Conservation (phyloP, 169 alveolate species). For the Cryptosporidium canis region DNA sequence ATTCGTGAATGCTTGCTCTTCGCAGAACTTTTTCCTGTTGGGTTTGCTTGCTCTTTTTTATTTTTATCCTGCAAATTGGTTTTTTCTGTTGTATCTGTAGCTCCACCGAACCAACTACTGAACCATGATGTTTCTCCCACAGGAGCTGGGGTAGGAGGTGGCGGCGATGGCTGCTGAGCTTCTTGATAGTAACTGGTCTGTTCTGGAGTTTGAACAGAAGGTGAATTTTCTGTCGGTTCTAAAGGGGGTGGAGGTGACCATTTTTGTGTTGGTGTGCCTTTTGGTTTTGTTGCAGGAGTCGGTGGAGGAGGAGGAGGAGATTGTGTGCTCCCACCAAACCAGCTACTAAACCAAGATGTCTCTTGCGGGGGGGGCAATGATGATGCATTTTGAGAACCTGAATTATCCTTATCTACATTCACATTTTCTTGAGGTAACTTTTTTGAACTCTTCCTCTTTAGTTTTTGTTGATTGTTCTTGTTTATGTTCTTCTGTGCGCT, state of each 20-base stretch:
- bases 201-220: background rate
- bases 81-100: background rate
- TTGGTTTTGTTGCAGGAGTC: background rate
- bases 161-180: background rate
- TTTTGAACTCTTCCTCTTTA: slow-evolving; percentile 18
- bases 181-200: background rate
- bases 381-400: background rate
- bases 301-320: slow-evolving; percentile 55
- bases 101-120: slow-evolving; percentile 41
- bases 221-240: background rate
- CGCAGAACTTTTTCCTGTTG: background rate
- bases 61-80: background rate
- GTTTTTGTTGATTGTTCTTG: slow-evolving; percentile 15
- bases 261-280: background rate
- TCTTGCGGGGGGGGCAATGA: slow-evolving; percentile 13
- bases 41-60: background rate
- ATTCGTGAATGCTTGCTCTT: background rate
- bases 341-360: slow-evolving; percentile 50
- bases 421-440: background rate
- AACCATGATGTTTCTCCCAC: slow-evolving; percentile 24
- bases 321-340: slow-evolving; percentile 26
- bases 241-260: background rate
- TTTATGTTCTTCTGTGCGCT: slow-evolving; percentile 12
- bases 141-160: slow-evolving; percentile 23
- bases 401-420: background rate